These are phyloP conservation scores for Rutstroemia sp. DNA, from an alignment of 2,329 filamentous ascomycete species.

Conservation along the genomic window DNA sequence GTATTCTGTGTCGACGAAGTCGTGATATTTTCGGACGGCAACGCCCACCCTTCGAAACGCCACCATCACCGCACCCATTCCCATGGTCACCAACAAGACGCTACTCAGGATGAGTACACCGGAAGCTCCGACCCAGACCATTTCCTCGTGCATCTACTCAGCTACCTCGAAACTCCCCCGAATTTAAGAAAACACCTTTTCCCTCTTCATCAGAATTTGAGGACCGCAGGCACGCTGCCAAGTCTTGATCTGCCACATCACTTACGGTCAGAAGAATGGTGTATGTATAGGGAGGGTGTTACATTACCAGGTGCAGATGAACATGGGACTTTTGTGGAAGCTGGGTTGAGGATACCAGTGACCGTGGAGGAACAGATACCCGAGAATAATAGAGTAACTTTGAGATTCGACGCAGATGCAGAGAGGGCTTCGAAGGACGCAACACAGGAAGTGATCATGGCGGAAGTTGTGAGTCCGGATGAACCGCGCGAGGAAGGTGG, in stretches of 20 bases:
- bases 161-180: slow-evolving; percentile 77
- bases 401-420: slow-evolving; percentile 49
- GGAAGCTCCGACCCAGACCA: slow-evolving; percentile 68
- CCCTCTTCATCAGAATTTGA: slow-evolving; percentile 69
- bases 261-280: slow-evolving; percentile 67
- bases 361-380: slow-evolving; percentile 45
- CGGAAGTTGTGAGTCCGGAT: slow-evolving; percentile 58
- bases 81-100: slow-evolving; percentile 35
- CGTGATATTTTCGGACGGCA: slow-evolving; percentile 71
- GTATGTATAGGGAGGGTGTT: slow-evolving; percentile 72
- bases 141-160: slow-evolving; percentile 71
- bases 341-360: slow-evolving; percentile 48
- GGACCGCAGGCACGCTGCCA: slow-evolving; percentile 64
- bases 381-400: slow-evolving; percentile 63
- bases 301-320: slow-evolving; percentile 42
- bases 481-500: slow-evolving; percentile 66
- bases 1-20: slow-evolving; percentile 83
- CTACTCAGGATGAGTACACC: slow-evolving; percentile 43
- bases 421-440: slow-evolving; percentile 31
- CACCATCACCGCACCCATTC: slow-evolving; percentile 18
- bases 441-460: slow-evolving; percentile 27
- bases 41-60: slow-evolving; percentile 26
- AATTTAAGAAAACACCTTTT: slow-evolving; percentile 73
- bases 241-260: slow-evolving; percentile 83
- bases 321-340: slow-evolving; percentile 47